Evolutionary conservation across 2,329 filamentous ascomycete genomes (phyloP).

Genomic region (Cladobotryum protrusum): DNA sequence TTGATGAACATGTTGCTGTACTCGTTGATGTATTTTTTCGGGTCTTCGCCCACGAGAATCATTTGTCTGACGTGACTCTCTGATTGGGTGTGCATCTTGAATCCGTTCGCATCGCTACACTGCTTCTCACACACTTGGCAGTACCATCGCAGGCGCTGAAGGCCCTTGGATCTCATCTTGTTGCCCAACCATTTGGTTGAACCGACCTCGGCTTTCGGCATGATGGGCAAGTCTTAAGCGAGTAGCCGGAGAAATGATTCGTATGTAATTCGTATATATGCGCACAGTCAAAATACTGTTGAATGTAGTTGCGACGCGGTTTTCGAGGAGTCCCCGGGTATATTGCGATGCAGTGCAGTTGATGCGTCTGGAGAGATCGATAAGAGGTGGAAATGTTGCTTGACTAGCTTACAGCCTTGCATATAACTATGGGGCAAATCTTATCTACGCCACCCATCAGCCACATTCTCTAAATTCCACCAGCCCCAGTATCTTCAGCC

Average conservation of each 20-base stretch:
- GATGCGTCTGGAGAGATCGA: too few species aligned
- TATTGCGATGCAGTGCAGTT: too few species aligned
- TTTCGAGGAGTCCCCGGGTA: background rate
- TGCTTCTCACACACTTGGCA: slow-evolving; percentile 69
- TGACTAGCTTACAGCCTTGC: slow-evolving; percentile 11
- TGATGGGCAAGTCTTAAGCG: slow-evolving; percentile 40
- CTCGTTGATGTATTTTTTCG: slow-evolving; percentile 74
- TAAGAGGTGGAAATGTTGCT: too few species aligned
- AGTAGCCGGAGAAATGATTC: background rate
- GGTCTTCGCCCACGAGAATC: slow-evolving; percentile 77
- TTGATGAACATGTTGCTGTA: slow-evolving; percentile 75
- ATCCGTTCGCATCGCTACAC: slow-evolving; percentile 77
- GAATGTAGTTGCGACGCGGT: background rate
- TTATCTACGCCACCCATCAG: slow-evolving; percentile 11
- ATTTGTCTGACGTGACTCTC: slow-evolving; percentile 89
- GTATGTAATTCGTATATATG: too few species aligned
- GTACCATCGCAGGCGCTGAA: slow-evolving; percentile 84
- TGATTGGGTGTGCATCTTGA: slow-evolving; percentile 79
- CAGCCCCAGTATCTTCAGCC: slow-evolving; percentile 2
- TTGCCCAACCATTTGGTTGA: slow-evolving; percentile 87
- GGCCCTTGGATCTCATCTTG: slow-evolving; percentile 76
- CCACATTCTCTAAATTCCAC: background rate
- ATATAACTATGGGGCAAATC: slow-evolving; percentile 6
- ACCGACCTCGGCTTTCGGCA: slow-evolving; percentile 90
- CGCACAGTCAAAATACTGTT: too few species aligned